Evolutionary conservation across 768 basidiomycete species (phyloP).

Genomic region (Mycena chlorophos): DNA sequence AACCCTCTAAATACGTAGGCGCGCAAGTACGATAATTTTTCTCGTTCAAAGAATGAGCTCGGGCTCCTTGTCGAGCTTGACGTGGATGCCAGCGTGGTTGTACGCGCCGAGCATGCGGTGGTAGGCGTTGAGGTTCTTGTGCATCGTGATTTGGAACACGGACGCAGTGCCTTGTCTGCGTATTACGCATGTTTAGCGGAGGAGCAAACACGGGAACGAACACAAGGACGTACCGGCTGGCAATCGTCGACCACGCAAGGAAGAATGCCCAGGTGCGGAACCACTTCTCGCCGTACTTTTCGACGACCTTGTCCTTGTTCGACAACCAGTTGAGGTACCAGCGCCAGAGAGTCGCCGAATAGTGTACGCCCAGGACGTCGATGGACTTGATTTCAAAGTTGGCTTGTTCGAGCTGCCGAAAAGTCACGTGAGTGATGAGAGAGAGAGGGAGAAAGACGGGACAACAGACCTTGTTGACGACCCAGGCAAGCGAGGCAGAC

Average conservation of each 20-base stretch:
- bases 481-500: constrained; percentile 93
- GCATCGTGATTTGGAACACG: constrained; percentile 95
- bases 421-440: background rate
- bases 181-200: constrained; percentile 3
- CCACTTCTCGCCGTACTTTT: constrained; percentile 90
- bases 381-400: constrained; percentile 97
- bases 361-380: constrained; percentile 97
- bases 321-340: constrained; percentile 99
- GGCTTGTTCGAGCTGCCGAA: constrained; percentile 71
- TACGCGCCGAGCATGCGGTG: constrained; percentile 85
- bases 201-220: constrained; percentile 23
- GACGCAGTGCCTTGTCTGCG: constrained; percentile 82
- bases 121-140: constrained; percentile 97
- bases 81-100: constrained; percentile 79
- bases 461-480: constrained; percentile 56
- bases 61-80: constrained; percentile 54
- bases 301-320: constrained; percentile 88
- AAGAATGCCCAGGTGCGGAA: constrained; percentile 97
- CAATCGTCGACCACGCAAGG: constrained; percentile 89
- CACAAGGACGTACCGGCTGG: no score
- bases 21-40: background rate
- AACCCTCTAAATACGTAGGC: background rate
- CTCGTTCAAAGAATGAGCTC: no score
- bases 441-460: background rate
- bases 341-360: constrained; percentile 83